Conservation (phyloP, 2,329 filamentous ascomycete genomes). For the Trichocomaceae sp. region DNA sequence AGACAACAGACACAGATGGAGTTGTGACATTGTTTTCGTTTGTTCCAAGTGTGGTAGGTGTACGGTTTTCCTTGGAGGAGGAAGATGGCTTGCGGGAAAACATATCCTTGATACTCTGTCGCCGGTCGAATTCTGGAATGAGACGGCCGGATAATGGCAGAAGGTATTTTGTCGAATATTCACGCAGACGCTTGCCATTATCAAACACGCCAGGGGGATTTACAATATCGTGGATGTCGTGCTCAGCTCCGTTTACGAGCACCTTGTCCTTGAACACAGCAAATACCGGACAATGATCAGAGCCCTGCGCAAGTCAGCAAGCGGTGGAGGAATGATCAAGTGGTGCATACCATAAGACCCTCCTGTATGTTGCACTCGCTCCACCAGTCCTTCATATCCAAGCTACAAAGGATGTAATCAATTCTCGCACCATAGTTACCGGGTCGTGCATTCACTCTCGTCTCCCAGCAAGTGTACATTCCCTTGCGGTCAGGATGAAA, state of each 20-base stretch:
- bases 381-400: slow-evolving; percentile 74
- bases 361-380: slow-evolving; percentile 80
- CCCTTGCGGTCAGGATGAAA: slow-evolving; percentile 71
- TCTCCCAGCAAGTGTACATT: slow-evolving; percentile 98
- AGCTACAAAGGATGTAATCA: slow-evolving; percentile 83
- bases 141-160: slow-evolving; percentile 72
- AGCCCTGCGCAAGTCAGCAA: slow-evolving; percentile 50
- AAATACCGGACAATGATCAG: slow-evolving; percentile 93
- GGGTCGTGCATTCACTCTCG: slow-evolving; percentile 88
- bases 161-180: slow-evolving; percentile 60
- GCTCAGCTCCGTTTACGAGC: slow-evolving; percentile 40
- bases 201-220: slow-evolving; percentile 73
- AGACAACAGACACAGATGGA: neutral
- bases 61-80: slow-evolving; percentile 17
- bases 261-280: slow-evolving; percentile 64
- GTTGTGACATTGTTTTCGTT: neutral
- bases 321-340: neutral
- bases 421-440: slow-evolving; percentile 90
- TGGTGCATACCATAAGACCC: slow-evolving; percentile 58
- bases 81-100: slow-evolving; percentile 58
- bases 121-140: slow-evolving; percentile 79
- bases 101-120: slow-evolving; percentile 88
- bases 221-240: slow-evolving; percentile 64
- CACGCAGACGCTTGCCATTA: slow-evolving; percentile 56
- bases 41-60: neutral